phyloP scores from a whole-genome alignment of 2,329 filamentous ascomycete species.

The Lachnellula arida region DNA sequence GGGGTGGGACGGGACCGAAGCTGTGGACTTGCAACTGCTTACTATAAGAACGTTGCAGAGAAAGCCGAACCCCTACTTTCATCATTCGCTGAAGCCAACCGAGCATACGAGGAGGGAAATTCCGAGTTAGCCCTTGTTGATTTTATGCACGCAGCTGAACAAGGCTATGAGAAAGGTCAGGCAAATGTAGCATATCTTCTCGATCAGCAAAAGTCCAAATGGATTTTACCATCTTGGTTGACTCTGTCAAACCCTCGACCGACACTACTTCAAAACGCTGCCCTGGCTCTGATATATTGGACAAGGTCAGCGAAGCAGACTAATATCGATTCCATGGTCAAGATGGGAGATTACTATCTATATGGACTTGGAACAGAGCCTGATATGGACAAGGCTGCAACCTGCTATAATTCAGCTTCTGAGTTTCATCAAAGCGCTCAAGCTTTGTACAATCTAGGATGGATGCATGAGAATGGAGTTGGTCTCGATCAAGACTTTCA shows the following conservation, averaged over 20 bases:
- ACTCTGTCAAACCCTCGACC: constrained; percentile 33
- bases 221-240: constrained; percentile 39
- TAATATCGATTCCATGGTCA: constrained; percentile 91
- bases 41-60: constrained; percentile 61
- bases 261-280: constrained; percentile 50
- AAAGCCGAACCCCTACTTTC: constrained; percentile 53
- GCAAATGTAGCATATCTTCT: constrained; percentile 69
- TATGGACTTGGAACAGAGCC: constrained; percentile 67
- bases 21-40: constrained; percentile 61
- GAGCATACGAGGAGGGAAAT: constrained; percentile 60
- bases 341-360: constrained; percentile 98
- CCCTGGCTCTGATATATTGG: constrained; percentile 73
- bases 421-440: constrained; percentile 91
- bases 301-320: constrained; percentile 88
- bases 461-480: constrained; percentile 98
- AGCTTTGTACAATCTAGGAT: constrained; percentile 93
- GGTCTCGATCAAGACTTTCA: constrained; percentile 94
- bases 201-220: constrained; percentile 54
- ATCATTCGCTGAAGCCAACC: constrained; percentile 62
- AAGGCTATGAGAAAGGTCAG: constrained; percentile 66
- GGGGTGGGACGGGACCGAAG: constrained; percentile 62
- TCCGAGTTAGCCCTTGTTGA: constrained; percentile 59
- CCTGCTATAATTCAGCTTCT: constrained; percentile 87
- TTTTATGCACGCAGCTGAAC: constrained; percentile 70
- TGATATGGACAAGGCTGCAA: constrained; percentile 80